These are phyloP conservation scores for Pezicula radicicola DNA, from an alignment of 2,329 filamentous ascomycete species.

Conservation along the genomic window DNA sequence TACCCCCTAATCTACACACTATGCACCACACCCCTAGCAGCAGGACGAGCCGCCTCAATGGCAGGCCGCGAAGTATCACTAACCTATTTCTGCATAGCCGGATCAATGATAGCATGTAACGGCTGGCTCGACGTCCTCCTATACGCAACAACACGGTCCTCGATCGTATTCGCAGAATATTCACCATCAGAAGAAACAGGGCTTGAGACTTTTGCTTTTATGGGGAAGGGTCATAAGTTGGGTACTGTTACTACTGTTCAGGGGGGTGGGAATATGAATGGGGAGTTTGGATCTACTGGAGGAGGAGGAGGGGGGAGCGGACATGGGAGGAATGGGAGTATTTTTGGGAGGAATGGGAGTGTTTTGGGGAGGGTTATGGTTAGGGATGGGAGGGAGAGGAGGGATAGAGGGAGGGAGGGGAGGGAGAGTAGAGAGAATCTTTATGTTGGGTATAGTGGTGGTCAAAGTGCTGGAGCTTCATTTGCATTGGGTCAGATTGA, in stretches of 20 bases:
- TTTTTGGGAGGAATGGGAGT: not conserved
- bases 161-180: conserved; percentile 47
- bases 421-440: conserved; percentile 4
- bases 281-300: too few relatives aligned
- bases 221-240: conserved; percentile 17
- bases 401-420: not conserved
- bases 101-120: conserved; percentile 54
- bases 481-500: conserved; percentile 1
- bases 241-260: conserved; percentile 13
- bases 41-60: conserved; percentile 62
- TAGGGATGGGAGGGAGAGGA: not conserved
- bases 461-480: too few relatives aligned
- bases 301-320: too few relatives aligned
- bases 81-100: conserved; percentile 56
- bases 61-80: conserved; percentile 47
- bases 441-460: not conserved
- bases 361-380: not conserved
- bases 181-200: conserved; percentile 43
- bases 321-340: too few relatives aligned
- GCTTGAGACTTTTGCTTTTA: conserved; percentile 44
- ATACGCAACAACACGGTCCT: conserved; percentile 48
- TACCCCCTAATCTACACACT: conserved; percentile 68
- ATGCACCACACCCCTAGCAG: conserved; percentile 65
- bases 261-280: too few relatives aligned
- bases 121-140: conserved; percentile 53